Base-by-base conservation (phyloP, 805 yeast species). In the Barnettozyma wickerhamii region DNA sequence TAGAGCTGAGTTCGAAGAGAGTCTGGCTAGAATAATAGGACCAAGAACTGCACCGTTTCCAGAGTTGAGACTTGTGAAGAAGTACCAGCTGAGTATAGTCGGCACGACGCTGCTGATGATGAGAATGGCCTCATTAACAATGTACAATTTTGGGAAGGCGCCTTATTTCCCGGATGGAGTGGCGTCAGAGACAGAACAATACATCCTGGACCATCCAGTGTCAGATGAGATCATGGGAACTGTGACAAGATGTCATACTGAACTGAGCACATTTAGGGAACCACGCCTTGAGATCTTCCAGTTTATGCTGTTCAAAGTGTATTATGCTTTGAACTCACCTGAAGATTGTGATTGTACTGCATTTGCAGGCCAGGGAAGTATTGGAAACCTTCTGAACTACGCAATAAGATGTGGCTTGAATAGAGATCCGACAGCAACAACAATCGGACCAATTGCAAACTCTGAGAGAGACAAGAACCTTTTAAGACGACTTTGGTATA, bases 401-500 rank as follows among this genome's bases (percentile, higher is more conserved):
- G 58, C 52, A 1, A 27, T 53, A 10, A 45, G 42, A 31, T 48
- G 47, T 32, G 46, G 52, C 2, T 37, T 55, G 9, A 50, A 48
- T 26, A 49, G 58, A 38, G 59, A 55, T 31, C 58, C 59, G 12
- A 18, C 35, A 3, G 7, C 26, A 6, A 17, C 33, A 1, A 20
- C 31, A 20, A 9, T 20, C 6, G 32, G 43, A 4, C 39, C 32
- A 6, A 4, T 26, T 9, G 14, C 41, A 3, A 19, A 18, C 2
- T 24, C 23, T 6, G 37, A 46, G 10, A 42, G 35, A 28, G 45
- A 38, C 17, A 35, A 42, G 12, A 54, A 53, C 29, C 14, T 51
- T 26, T 31, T 45, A n/a, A 48, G 59, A 49, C 42, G 61, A 23
- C 30, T 56, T 14, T 56, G 61, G 61, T 45, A 45, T 20, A 38